Percentiles rank a stretch among this genome's conserved stretches.
Evolutionary conservation across 2,329 filamentous ascomycete genomes (phyloP).

Genomic region (Colletotrichum sp.): DNA sequence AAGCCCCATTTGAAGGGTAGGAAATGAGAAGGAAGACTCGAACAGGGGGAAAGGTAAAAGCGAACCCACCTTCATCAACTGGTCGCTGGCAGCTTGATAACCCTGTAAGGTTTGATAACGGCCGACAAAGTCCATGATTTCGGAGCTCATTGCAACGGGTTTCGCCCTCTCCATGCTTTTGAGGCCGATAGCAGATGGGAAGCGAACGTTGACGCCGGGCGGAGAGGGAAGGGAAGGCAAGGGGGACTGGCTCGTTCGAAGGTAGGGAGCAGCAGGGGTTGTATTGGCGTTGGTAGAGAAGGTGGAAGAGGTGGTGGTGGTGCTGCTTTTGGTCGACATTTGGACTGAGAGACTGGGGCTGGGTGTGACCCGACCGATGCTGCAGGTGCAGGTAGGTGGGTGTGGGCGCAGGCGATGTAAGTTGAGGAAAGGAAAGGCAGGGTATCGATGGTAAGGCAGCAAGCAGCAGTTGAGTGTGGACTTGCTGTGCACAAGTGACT

Average conservation of each 20-base stretch:
- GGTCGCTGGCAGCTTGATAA: constrained; percentile 45
- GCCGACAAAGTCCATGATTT: constrained; percentile 50
- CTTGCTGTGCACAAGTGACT: background rate
- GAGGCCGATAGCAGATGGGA: constrained; percentile 7
- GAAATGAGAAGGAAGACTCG: background rate
- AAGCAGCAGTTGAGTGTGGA: background rate
- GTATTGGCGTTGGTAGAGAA: constrained; percentile 4
- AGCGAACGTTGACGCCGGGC: background rate
- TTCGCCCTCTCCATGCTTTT: constrained; percentile 2
- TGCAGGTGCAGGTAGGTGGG: background rate
- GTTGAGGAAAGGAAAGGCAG: background rate
- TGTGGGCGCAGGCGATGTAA: background rate
- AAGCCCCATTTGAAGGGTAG: background rate
- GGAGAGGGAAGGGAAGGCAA: background rate
- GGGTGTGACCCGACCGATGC: background rate
- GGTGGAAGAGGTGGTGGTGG: constrained; percentile 1
- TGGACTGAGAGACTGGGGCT: background rate
- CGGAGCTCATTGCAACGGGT: constrained; percentile 29
- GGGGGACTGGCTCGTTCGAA: background rate
- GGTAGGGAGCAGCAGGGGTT: constrained; percentile 10
- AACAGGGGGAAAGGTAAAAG: background rate
- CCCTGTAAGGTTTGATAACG: constrained; percentile 50
- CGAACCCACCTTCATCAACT: constrained; percentile 51
- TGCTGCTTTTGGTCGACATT: background rate
- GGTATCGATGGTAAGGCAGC: background rate